phyloP scores from a whole-genome alignment of 495 filamentous ascomycete genomes.

The Filosporella fistucella region DNA sequence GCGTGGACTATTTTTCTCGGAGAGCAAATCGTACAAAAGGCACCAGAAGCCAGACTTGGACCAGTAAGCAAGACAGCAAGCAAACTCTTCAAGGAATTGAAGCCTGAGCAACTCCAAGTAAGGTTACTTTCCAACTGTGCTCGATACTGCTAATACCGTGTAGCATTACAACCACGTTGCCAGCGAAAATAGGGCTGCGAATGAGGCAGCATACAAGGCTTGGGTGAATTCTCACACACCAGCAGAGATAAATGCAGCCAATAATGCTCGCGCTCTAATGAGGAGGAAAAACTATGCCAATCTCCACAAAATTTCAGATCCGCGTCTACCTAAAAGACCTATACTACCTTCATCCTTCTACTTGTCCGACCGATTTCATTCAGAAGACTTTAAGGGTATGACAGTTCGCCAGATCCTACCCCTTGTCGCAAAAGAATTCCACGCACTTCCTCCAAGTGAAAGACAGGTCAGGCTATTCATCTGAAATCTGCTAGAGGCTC shows the following conservation, averaged over 20 bases:
- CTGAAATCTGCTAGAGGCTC: not conserved
- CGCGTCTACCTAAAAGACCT: constrained; percentile 45
- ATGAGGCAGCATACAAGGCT: constrained; percentile 33
- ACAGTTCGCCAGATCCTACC: constrained; percentile 24
- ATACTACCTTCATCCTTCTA: constrained; percentile 34
- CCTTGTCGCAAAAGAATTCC: constrained; percentile 47
- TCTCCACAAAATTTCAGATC: constrained; percentile 39
- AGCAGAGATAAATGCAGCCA: constrained; percentile 53
- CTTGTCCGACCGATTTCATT: constrained; percentile 33
- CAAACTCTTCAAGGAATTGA: too few species aligned
- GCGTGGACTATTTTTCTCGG: constrained; percentile 3
- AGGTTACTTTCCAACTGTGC: constrained; percentile 11
- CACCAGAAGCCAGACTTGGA: too few species aligned
- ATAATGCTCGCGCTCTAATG: constrained; percentile 48
- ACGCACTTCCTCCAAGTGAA: constrained; percentile 26
- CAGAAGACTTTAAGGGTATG: constrained; percentile 48
- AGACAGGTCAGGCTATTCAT: constrained; percentile 26
- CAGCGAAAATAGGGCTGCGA: constrained; percentile 38
- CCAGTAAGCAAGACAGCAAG: too few species aligned
- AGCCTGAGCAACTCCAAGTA: constrained; percentile 8
- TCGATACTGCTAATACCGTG: constrained; percentile 1
- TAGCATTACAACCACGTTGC: constrained; percentile 53
- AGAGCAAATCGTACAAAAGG: not conserved
- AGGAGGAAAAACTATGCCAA: constrained; percentile 19
- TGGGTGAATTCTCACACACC: constrained; percentile 56